Evolutionary conservation across 2,329 filamentous ascomycete species (phyloP), one percentile per base, ranked within the genome.

Genomic region (Emergomyces pasteurianus): DNA sequence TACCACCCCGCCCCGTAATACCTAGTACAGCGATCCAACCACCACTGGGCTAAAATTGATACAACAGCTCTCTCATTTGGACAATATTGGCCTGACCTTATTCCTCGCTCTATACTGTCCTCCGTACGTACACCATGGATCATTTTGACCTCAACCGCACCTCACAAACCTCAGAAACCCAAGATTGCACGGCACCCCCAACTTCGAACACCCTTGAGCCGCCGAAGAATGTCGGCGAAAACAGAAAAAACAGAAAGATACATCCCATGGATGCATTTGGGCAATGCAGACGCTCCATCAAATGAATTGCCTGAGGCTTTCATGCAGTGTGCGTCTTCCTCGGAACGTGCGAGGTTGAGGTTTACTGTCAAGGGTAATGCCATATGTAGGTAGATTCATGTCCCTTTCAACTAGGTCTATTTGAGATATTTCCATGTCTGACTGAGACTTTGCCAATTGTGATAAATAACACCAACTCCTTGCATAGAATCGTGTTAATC

Each of bases 291-390:
- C 12, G 58, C 65, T 0, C 64, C 68, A 28, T 63, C 68, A 38
- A 73, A 71, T 23, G 67, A 68, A 23, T 67, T 71, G 10, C 67
- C 71, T 16, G 63, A 67, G 26, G 60, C 65, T 12, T 63, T 69
- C 10, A 62, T 65, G 26, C 58, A 65, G n/a, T 36, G 60, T 12
- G 63, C 59, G 14, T 67, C 65, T 9, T 50, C 70, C 1, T 62
- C 64, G 7, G 67, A 72, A 43, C 62, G 70, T 28, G 72, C 71
- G 7, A 58, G 62, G 18, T 65, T 68, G 47, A 65, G 71, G 42
- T 74, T 74, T 63, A 54, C 40, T 16, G 66, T 72, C 31, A 65
- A 65, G 21, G 71, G 71, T 14, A 69, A 70, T 65, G 71, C 70
- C 14, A 64, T 72, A 50, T 67, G 67, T 68, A 65, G 60, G 66